A percentile compares a stretch with the other conserved stretches of the same genome.
phyloP scores from a whole-genome alignment of 345 rosid genomes.

The Eucalyptus cloeziana region DNA sequence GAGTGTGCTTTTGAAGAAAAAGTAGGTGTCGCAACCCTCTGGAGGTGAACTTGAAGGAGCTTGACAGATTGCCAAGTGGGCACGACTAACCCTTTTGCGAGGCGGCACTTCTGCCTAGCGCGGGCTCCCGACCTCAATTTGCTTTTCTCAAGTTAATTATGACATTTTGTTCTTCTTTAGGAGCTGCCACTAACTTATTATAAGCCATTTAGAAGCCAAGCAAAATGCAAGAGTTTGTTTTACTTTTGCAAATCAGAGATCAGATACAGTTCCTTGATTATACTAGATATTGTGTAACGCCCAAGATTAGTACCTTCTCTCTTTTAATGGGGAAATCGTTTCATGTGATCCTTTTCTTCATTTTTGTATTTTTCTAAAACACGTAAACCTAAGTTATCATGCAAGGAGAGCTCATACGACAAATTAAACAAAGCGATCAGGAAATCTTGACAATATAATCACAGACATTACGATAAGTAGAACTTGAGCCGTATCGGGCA shows the following conservation, averaged over 20 bases:
- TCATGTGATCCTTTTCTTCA: neutral
- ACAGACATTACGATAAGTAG: neutral
- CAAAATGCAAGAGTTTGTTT: no score
- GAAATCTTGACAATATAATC: neutral
- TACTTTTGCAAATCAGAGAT: no score
- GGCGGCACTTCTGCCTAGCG: neutral
- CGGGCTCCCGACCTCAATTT: neutral
- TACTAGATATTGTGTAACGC: neutral
- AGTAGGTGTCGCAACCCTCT: neutral
- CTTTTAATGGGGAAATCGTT: no score
- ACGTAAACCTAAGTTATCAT: neutral
- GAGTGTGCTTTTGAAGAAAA: neutral
- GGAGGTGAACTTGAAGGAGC: neutral
- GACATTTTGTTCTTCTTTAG: neutral
- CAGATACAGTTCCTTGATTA: no score
- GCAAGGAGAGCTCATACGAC: neutral
- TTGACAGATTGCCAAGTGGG: neutral
- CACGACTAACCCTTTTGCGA: neutral
- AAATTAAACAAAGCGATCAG: neutral
- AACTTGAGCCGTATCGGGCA: neutral
- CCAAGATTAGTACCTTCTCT: neutral
- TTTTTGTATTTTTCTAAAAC: neutral
- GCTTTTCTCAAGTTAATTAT: neutral
- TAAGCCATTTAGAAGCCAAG: no score
- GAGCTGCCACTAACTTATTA: neutral